Evolutionary conservation across 768 basidiomycete species (phyloP).

Genomic region (Dacryopinax primogenitus): DNA sequence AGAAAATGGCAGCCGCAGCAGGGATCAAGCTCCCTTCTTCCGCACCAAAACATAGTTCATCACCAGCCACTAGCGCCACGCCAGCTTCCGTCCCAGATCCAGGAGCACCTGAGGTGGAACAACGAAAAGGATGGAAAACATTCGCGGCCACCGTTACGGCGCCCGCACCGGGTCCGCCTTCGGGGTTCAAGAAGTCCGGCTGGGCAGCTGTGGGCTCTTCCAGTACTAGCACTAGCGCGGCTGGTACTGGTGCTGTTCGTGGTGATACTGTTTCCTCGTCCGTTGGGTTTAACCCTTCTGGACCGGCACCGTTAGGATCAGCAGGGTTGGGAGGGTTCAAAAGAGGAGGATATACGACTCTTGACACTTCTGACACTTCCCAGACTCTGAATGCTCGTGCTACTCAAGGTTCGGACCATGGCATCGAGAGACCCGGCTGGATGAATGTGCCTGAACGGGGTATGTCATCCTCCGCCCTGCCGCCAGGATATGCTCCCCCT

Average conservation of each 20-base stretch:
- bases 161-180: slow-evolving; percentile 19
- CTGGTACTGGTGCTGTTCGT: slow-evolving; percentile 21
- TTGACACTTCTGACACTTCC: neutral
- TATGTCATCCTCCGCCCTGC: slow-evolving; percentile 16
- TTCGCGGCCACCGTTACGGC: slow-evolving; percentile 20
- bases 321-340: slow-evolving; percentile 18
- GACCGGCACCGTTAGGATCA: slow-evolving; percentile 10
- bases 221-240: too few species aligned
- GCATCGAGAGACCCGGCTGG: too few species aligned
- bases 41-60: slow-evolving; percentile 21
- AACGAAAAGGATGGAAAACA: slow-evolving; percentile 18
- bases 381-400: neutral
- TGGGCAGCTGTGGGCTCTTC: slow-evolving; percentile 35
- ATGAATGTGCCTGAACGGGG: slow-evolving; percentile 11
- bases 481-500: too few species aligned
- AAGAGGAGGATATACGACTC: slow-evolving; percentile 11
- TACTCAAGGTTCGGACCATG: neutral
- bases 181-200: slow-evolving; percentile 31
- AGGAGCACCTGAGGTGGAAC: neutral
- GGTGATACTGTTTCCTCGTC: neutral
- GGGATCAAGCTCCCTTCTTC: slow-evolving; percentile 49
- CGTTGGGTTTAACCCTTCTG: slow-evolving; percentile 8
- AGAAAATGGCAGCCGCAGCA: slow-evolving; percentile 69
- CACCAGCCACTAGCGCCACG: slow-evolving; percentile 8
- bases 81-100: slow-evolving; percentile 15